A percentile compares a stretch with the other conserved stretches of the same genome.
Evolutionary conservation across 805 yeast genomes (phyloP).

Genomic region (Tetrapisispora iriomotensis): DNA sequence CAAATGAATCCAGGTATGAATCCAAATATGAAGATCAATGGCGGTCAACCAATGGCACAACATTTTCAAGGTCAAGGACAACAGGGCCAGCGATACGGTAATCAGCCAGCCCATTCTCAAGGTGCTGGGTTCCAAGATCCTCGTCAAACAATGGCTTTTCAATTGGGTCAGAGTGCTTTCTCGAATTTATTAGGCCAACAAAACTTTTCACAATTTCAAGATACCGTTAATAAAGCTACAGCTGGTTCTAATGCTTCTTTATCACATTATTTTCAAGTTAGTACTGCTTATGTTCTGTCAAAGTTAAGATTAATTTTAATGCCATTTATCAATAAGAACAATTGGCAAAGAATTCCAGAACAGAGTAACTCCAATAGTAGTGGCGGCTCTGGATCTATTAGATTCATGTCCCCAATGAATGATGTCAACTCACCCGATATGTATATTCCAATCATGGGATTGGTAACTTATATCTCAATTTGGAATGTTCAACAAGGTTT

Average conservation of each 20-base stretch:
- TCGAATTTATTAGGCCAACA: constrained; percentile 37
- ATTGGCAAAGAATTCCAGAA: constrained; percentile 58
- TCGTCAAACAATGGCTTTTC: constrained; percentile 74
- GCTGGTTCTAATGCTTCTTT: constrained; percentile 37
- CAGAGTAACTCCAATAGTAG: constrained; percentile 10
- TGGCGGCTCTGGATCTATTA: constrained; percentile 1
- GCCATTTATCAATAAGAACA: constrained; percentile 71
- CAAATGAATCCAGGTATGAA: constrained; percentile 12
- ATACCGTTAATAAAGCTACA: constrained; percentile 36
- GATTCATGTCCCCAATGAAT: constrained; percentile 56
- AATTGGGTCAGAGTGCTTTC: constrained; percentile 78
- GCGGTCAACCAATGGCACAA: background rate
- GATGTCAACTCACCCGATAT: constrained; percentile 94
- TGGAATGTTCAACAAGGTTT: constrained; percentile 82
- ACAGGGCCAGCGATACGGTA: constrained; percentile 30
- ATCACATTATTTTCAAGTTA: constrained; percentile 83
- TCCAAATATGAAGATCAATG: background rate
- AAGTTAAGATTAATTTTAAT: constrained; percentile 67
- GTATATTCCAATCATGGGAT: constrained; percentile 91
- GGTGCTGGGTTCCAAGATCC: constrained; percentile 66
- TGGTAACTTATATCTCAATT: constrained; percentile 73
- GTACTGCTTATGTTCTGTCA: constrained; percentile 71
- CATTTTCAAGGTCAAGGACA: constrained; percentile 11
- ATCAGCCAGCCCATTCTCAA: no score
- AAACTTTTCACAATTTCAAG: constrained; percentile 46